Conservation (phyloP, 257 asterid species). For the Nicotiana otophora region DNA sequence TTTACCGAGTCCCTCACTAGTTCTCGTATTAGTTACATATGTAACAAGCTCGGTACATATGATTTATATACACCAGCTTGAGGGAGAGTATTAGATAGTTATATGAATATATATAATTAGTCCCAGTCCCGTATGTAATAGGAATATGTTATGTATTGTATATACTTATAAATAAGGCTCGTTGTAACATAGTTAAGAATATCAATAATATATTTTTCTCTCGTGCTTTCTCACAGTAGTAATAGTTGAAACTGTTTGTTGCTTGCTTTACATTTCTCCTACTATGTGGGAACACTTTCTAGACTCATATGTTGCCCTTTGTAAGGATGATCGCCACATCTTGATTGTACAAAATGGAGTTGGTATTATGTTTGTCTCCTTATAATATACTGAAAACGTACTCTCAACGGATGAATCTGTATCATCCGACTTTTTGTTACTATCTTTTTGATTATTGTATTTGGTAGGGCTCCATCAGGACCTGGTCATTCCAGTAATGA, state of each 20-base stretch:
- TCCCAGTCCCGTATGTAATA: too few relatives aligned
- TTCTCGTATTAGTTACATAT: too few relatives aligned
- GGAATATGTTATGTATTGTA: too few relatives aligned
- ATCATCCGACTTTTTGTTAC: background rate
- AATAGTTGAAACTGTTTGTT: background rate
- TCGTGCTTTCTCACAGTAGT: background rate
- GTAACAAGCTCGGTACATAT: too few relatives aligned
- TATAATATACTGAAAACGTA: background rate
- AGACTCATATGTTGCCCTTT: background rate
- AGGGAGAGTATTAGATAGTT: too few relatives aligned
- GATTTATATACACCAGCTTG: too few relatives aligned
- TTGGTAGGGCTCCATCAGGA: constrained; percentile 65
- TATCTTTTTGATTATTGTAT: constrained; percentile 19
- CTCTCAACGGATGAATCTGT: background rate
- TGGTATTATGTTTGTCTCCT: background rate
- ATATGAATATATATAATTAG: too few relatives aligned
- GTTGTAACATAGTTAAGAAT: too few relatives aligned
- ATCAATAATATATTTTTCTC: too few relatives aligned
- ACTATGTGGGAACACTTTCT: background rate
- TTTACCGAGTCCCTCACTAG: too few relatives aligned
- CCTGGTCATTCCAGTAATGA: constrained; percentile 72
- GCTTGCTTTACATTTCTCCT: background rate
- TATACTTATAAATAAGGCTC: too few relatives aligned
- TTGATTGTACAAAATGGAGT: background rate
- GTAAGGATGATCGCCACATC: background rate